A percentile compares a stretch with the other conserved stretches of the same genome.
Evolutionary conservation across 805 yeast genomes (phyloP).

Genomic region (Tetrapisispora namnaoensis): DNA sequence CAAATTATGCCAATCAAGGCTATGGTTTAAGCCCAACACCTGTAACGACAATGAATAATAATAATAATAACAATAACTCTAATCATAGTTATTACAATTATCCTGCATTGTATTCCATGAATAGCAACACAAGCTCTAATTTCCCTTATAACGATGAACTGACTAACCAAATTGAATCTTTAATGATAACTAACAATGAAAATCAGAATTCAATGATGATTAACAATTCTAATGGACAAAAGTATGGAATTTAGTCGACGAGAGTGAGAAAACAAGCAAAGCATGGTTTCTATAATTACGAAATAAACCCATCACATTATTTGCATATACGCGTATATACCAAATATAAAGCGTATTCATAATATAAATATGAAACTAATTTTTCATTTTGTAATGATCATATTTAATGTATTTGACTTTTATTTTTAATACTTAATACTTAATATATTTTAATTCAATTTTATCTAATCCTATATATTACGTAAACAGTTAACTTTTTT

Average conservation of each 20-base stretch:
- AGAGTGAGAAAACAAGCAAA: neutral
- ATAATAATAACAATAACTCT: neutral
- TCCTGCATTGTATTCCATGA: constrained; percentile 24
- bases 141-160: constrained; percentile 19
- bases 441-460: too few species aligned
- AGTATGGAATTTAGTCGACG: neutral
- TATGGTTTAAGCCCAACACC: neutral
- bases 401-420: neutral
- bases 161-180: constrained; percentile 20
- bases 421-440: too few species aligned
- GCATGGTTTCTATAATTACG: neutral
- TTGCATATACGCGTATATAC: neutral
- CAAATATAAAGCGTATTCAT: neutral
- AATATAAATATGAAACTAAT: neutral
- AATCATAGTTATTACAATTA: constrained; percentile 16
- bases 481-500: too few species aligned
- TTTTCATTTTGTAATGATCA: neutral
- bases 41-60: neutral
- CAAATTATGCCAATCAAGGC: neutral
- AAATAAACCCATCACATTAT: too few species aligned
- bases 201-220: neutral
- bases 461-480: too few species aligned
- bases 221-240: neutral
- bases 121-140: constrained; percentile 1
- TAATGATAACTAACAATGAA: constrained; percentile 19